Evolutionary conservation across 164 flowering plant genomes (phyloP).

Genomic region (Vitis riparia): DNA sequence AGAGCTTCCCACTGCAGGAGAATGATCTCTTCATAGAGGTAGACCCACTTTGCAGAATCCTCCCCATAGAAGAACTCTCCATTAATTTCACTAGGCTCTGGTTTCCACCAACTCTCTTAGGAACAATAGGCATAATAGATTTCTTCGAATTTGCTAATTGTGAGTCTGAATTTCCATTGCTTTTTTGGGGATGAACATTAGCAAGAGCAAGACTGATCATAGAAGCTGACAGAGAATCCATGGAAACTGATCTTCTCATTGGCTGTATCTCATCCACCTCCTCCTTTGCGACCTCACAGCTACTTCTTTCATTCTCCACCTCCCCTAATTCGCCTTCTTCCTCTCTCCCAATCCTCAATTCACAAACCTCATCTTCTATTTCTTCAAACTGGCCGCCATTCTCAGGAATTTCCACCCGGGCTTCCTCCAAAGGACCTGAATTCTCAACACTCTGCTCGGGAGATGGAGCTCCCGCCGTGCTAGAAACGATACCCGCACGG

Average conservation of each 20-base stretch:
- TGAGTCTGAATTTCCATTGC: constrained; percentile 10
- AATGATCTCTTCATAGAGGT: constrained; percentile 34
- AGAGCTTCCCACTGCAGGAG: constrained; percentile 38
- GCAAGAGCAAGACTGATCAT: constrained; percentile 19
- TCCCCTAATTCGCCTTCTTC: constrained; percentile 6
- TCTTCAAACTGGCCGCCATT: constrained; percentile 10
- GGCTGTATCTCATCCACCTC: constrained; percentile 15
- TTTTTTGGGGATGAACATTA: not conserved
- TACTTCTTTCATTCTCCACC: constrained; percentile 4
- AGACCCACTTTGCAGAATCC: constrained; percentile 18
- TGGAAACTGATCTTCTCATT: constrained; percentile 40
- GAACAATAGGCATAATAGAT: not conserved
- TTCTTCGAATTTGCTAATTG: constrained; percentile 3
- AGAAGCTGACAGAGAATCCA: constrained; percentile 34
- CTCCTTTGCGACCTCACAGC: constrained; percentile 1
- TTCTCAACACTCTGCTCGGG: constrained; percentile 8
- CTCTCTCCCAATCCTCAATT: constrained; percentile 13
- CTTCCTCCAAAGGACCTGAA: constrained; percentile 9
- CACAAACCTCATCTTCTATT: constrained; percentile 2
- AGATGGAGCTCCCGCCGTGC: not conserved
- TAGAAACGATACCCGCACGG: constrained; percentile 39
- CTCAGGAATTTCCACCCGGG: constrained; percentile 10
- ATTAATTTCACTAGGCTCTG: constrained; percentile 9
- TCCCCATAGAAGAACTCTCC: constrained; percentile 17
- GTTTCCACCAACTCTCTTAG: constrained; percentile 4